Base-by-base conservation (phyloP, 2,329 filamentous ascomycete species). In the Neodidymelliopsis sp. region DNA sequence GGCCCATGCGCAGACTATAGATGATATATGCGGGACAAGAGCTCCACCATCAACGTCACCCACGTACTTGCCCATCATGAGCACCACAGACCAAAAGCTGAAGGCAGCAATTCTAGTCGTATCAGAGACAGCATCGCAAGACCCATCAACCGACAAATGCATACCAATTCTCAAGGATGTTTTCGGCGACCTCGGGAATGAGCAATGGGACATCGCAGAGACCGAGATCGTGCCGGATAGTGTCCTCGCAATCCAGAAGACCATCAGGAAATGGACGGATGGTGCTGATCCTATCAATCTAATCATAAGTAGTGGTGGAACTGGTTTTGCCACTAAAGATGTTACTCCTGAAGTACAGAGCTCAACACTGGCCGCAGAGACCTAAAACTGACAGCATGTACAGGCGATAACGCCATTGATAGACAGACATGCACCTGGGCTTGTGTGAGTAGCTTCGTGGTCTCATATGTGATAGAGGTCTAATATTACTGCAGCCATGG, bases 251-350 rank as follows among this genome's bases (percentile, higher is more conserved):
- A 97, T 99, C 47, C 90, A 96, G 66, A 79, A 79, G 12, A 81
- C 85, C 39, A 81, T 99, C 39, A 84, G 78, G 52, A 67, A 77
- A 9, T 97, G 90, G 90, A 79, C 89, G 0, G 91, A 96, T 71
- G 63, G 81, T 4, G 80, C 80, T 36, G 72, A 68, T 4, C 57
- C 79, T 4, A 71, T 87, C 38, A 93, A 96, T 72, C 75, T 97
- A 49, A 83, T 99, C 51, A 73, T 97, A 35, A 93, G 91, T 0
- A 96, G 91, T 6, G 94, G 94, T 16, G 94, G 94, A 2, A 99
- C 94, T 1, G 94, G 94, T 0, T 99, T 99, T 73, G 88, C 94
- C 6, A 79, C 85, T 9, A 84, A 87, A 45, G 94, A 99, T 76
- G 79, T 83, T 30, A 99, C 94, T 0, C 94, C 94, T 2, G 94